These are phyloP conservation scores for Ascochyta lentis DNA, from an alignment of 2,329 filamentous ascomycete species.

Conservation along the genomic window DNA sequence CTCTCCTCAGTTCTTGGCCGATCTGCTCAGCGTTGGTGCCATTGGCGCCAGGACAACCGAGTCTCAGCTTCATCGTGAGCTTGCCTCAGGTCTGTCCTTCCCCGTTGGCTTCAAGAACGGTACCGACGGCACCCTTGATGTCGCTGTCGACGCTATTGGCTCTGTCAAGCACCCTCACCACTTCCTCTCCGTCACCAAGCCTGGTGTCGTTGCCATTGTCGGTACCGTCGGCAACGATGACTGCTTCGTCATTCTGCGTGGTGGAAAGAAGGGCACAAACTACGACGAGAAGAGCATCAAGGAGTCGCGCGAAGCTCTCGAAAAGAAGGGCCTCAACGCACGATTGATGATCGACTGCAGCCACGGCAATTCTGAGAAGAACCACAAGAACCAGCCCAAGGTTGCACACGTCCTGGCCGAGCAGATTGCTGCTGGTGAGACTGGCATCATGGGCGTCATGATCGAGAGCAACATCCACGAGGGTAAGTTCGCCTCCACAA, in stretches of 20 bases:
- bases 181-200: slow-evolving; percentile 97
- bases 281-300: slow-evolving; percentile 85
- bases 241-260: slow-evolving; percentile 94
- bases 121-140: slow-evolving; percentile 86
- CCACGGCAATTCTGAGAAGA: slow-evolving; percentile 94
- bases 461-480: slow-evolving; percentile 98
- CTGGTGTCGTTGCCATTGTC: slow-evolving; percentile 91
- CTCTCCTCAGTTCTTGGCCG: slow-evolving; percentile 94
- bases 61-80: slow-evolving; percentile 91
- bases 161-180: slow-evolving; percentile 91
- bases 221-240: slow-evolving; percentile 95
- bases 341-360: slow-evolving; percentile 98
- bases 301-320: slow-evolving; percentile 80
- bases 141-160: slow-evolving; percentile 94
- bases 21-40: slow-evolving; percentile 88
- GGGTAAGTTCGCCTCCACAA: slow-evolving; percentile 60
- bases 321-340: slow-evolving; percentile 74
- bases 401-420: slow-evolving; percentile 82
- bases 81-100: slow-evolving; percentile 93
- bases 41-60: slow-evolving; percentile 97
- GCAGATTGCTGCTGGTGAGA: slow-evolving; percentile 85
- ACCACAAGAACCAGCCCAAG: slow-evolving; percentile 97
- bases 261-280: slow-evolving; percentile 92
- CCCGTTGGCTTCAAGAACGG: slow-evolving; percentile 99
- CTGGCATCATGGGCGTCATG: slow-evolving; percentile 95